phyloP scores from a whole-genome alignment of 2,329 filamentous ascomycete genomes.

The Coniochaeta prunicola region DNA sequence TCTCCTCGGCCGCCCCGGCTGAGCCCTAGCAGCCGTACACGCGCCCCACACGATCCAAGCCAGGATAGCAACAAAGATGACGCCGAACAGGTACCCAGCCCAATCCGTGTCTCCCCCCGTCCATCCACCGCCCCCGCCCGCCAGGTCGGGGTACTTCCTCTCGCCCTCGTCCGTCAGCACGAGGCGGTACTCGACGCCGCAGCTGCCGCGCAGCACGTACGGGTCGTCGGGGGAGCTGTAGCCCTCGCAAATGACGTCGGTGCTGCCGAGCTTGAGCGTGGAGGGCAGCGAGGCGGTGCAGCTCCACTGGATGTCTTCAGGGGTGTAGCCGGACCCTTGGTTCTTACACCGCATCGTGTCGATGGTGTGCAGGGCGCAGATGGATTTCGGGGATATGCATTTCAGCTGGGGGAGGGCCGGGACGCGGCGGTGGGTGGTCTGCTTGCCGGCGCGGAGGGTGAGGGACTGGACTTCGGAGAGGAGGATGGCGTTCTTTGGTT shows the following conservation, averaged over 20 bases:
- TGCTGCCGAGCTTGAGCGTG: constrained; percentile 66
- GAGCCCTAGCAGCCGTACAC: constrained; percentile 20
- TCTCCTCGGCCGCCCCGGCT: constrained; percentile 20
- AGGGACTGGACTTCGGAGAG: constrained; percentile 63
- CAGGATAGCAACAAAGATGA: constrained; percentile 53
- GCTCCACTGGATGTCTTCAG: constrained; percentile 84
- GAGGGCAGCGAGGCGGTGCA: constrained; percentile 60
- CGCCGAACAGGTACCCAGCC: constrained; percentile 45
- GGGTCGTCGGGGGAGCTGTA: constrained; percentile 70
- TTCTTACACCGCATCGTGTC: constrained; percentile 89
- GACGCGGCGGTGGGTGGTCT: constrained; percentile 71
- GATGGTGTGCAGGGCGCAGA: constrained; percentile 64
- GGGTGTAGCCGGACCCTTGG: constrained; percentile 69
- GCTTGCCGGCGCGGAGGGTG: constrained; percentile 60
- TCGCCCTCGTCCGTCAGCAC: constrained; percentile 72
- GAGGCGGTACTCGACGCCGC: constrained; percentile 83
- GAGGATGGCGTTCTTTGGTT: constrained; percentile 46
- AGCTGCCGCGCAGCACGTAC: constrained; percentile 86
- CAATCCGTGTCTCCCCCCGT: constrained; percentile 19
- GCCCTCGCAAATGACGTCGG: constrained; percentile 89
- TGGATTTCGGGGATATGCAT: constrained; percentile 60
- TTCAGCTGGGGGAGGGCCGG: constrained; percentile 69
- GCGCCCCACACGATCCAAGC: constrained; percentile 56
- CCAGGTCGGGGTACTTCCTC: constrained; percentile 55
- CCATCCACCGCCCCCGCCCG: constrained; percentile 26